Percentiles rank a stretch among this genome's conserved stretches.
Conservation (phyloP, 352 stramenopile genomes). For the Globisporangium uncinulatum region DNA sequence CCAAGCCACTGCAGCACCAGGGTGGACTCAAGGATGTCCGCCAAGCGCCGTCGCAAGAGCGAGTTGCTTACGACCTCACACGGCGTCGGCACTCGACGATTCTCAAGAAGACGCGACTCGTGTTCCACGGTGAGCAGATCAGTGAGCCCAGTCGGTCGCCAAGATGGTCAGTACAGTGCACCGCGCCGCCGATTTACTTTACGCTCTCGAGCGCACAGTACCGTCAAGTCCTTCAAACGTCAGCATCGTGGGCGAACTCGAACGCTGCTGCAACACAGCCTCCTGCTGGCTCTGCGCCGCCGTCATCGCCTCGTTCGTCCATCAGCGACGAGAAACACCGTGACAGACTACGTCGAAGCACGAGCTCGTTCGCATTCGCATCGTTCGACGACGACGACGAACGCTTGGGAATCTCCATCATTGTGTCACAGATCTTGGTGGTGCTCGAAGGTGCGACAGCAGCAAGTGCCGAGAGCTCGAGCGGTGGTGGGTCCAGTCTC, state of each 20-base stretch:
- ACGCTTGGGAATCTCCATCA: slow-evolving; percentile 44
- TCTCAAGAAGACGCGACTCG: slow-evolving; percentile 47
- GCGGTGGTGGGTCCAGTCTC: not conserved
- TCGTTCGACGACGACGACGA: slow-evolving; percentile 65
- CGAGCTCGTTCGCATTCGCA: slow-evolving; percentile 12
- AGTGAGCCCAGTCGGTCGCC: slow-evolving; percentile 26
- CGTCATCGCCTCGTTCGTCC: not conserved
- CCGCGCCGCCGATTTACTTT: slow-evolving; percentile 66
- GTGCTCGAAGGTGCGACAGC: slow-evolving; percentile 44
- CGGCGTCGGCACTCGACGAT: slow-evolving; percentile 52
- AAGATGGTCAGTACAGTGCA: slow-evolving; percentile 62
- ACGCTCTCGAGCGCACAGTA: slow-evolving; percentile 63
- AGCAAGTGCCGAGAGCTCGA: slow-evolving; percentile 5
- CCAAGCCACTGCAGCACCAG: slow-evolving; percentile 10
- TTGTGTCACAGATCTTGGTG: slow-evolving; percentile 61
- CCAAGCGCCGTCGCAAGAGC: slow-evolving; percentile 2
- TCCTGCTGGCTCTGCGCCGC: not conserved
- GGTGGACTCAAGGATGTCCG: slow-evolving; percentile 13
- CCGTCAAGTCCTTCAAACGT: slow-evolving; percentile 56
- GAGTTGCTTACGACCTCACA: slow-evolving; percentile 28
- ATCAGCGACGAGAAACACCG: not conserved
- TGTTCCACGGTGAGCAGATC: slow-evolving; percentile 60
- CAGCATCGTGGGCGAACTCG: slow-evolving; percentile 43
- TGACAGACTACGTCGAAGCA: slow-evolving; percentile 6
- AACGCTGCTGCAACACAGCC: slow-evolving; percentile 1